Conservation (phyloP, 2,329 filamentous ascomycete species). For the Cladosporium sp. region DNA sequence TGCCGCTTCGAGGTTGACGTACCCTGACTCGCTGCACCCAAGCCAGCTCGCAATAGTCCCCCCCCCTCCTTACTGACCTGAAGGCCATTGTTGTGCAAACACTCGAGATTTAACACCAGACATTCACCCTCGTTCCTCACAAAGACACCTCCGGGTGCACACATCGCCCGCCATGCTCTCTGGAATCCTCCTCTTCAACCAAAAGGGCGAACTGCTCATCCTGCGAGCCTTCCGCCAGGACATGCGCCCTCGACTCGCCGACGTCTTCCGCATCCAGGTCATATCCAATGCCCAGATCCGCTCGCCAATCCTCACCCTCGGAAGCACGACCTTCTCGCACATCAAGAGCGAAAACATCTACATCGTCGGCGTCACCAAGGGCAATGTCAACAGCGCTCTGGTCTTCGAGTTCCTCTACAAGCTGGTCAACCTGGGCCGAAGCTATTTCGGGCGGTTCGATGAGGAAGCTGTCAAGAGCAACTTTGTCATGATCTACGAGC, state of each 20-base stretch:
- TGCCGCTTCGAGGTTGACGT: neutral
- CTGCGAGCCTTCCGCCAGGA: conserved; percentile 98
- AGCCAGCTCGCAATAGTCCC: neutral
- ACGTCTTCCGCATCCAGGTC: conserved; percentile 98
- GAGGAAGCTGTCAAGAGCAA: conserved; percentile 99
- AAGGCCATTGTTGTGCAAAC: too few species aligned
- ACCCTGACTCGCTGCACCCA: neutral
- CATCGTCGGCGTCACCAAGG: conserved; percentile 94
- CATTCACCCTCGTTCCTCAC: neutral
- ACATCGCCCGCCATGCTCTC: conserved; percentile 74
- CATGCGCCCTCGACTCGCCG: conserved; percentile 93
- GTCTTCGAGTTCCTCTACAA: conserved; percentile 98
- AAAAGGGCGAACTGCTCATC: conserved; percentile 99
- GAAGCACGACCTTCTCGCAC: conserved; percentile 98
- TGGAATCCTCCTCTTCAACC: conserved; percentile 96
- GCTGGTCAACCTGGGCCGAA: conserved; percentile 83
- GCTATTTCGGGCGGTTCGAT: conserved; percentile 98
- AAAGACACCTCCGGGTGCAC: conserved; percentile 20
- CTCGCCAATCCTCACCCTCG: conserved; percentile 93
- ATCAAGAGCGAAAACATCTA: conserved; percentile 99
- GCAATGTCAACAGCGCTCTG: conserved; percentile 96
- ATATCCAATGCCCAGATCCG: conserved; percentile 98
- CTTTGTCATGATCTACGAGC: conserved; percentile 97
- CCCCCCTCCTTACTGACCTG: neutral
- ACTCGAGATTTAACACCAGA: neutral